phyloP scores from a whole-genome alignment of 169 alveolate species.

The Eimeria brunetti region DNA sequence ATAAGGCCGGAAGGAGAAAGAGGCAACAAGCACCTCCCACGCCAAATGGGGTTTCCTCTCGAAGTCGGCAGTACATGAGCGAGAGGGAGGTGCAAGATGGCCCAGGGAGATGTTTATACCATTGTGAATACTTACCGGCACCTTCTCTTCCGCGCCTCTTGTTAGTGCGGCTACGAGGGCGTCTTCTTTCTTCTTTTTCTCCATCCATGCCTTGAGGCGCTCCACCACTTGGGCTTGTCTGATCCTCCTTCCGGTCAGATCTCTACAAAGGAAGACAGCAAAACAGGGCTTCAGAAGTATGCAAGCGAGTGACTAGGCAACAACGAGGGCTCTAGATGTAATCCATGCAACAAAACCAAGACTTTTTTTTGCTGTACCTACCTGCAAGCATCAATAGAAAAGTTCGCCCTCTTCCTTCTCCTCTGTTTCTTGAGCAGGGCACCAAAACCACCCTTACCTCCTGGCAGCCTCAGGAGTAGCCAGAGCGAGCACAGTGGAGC shows the following conservation, averaged over 20 bases:
- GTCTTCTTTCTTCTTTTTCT: constrained; percentile 84
- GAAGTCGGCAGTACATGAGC: background rate
- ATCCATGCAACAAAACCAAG: background rate
- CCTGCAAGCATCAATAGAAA: constrained; percentile 76
- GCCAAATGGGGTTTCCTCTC: background rate
- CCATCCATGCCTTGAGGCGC: constrained; percentile 86
- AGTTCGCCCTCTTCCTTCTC: constrained; percentile 43
- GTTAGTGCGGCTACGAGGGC: constrained; percentile 57
- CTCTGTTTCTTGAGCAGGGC: constrained; percentile 76
- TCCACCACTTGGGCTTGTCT: constrained; percentile 86
- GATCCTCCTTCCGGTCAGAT: constrained; percentile 84
- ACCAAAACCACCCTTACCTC: constrained; percentile 86
- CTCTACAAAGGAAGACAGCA: constrained; percentile 74
- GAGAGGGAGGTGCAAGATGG: background rate
- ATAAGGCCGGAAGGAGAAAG: background rate
- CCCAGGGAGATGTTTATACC: background rate
- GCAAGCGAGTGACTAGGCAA: background rate
- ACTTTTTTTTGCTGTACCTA: background rate
- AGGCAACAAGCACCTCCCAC: background rate
- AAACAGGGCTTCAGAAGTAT: background rate
- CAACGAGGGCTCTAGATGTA: background rate
- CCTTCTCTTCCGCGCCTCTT: constrained; percentile 19
- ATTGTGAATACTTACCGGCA: constrained; percentile 35
- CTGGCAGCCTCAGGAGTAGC: constrained; percentile 77
- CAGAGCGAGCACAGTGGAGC: constrained; percentile 59